A percentile compares a stretch with the other conserved stretches of the same genome.
phyloP scores from a whole-genome alignment of 1,284 basidiomycete species.

The Volvariella volvacea region DNA sequence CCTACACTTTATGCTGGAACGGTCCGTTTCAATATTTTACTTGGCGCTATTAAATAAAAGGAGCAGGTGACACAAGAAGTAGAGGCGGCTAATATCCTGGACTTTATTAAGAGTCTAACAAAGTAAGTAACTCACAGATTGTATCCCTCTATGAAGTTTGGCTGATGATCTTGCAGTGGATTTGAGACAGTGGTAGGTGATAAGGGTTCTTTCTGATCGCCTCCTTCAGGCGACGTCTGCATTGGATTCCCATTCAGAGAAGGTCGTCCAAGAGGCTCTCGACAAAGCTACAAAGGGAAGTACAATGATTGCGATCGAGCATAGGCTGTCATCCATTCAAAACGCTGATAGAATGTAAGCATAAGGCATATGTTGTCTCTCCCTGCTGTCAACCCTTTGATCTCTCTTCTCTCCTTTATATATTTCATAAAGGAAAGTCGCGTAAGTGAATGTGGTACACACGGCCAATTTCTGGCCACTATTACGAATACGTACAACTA shows the following conservation, averaged over 20 bases:
- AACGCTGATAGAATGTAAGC: slow-evolving; percentile 89
- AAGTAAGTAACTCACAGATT: slow-evolving; percentile 41
- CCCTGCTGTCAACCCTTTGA: slow-evolving; percentile 4
- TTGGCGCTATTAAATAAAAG: slow-evolving; percentile 79
- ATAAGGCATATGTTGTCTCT: slow-evolving; percentile 12
- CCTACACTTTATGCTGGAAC: slow-evolving; percentile 83
- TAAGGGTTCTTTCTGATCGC: slow-evolving; percentile 58
- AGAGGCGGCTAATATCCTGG: slow-evolving; percentile 81
- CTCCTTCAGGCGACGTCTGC: slow-evolving; percentile 74
- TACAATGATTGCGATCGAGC: slow-evolving; percentile 90
- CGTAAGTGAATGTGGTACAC: slow-evolving; percentile 83
- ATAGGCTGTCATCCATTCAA: slow-evolving; percentile 89
- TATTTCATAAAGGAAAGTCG: slow-evolving; percentile 91
- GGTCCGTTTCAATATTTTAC: slow-evolving; percentile 81
- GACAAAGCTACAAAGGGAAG: slow-evolving; percentile 87
- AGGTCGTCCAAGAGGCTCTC: slow-evolving; percentile 89
- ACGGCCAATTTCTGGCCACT: slow-evolving; percentile 84
- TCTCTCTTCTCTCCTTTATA: slow-evolving; percentile 30
- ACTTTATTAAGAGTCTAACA: slow-evolving; percentile 85
- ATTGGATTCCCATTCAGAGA: slow-evolving; percentile 88
- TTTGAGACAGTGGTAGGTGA: slow-evolving; percentile 92
- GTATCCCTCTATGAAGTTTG: slow-evolving; percentile 3
- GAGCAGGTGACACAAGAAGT: slow-evolving; percentile 87
- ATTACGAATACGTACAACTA: slow-evolving; percentile 83
- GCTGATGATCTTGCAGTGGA: slow-evolving; percentile 36